phyloP scores from a whole-genome alignment of 2,329 filamentous ascomycete species.

The Sporothrix pallida region DNA sequence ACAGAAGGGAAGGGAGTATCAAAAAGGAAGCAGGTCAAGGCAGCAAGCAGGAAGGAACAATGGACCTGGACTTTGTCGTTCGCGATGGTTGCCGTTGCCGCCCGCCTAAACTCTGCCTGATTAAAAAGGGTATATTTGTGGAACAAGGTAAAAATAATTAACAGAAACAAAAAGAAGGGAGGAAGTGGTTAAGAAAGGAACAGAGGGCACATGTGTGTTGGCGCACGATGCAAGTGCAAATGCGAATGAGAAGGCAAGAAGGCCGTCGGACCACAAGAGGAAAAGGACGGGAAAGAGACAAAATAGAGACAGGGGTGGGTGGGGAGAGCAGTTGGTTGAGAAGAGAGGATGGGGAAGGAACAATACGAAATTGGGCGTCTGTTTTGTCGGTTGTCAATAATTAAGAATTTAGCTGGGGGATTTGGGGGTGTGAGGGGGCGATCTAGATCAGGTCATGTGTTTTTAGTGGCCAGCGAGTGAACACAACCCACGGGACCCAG shows the following conservation, averaged over 20 bases:
- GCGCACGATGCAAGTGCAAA: slow-evolving; percentile 17
- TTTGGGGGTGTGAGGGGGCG: slow-evolving; percentile 1
- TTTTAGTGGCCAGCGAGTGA: background rate
- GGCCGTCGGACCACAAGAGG: background rate
- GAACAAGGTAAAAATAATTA: background rate
- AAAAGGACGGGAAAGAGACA: slow-evolving; percentile 14
- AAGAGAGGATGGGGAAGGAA: slow-evolving; percentile 14
- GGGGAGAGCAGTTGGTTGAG: slow-evolving; percentile 23
- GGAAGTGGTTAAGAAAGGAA: background rate
- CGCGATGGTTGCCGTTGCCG: background rate
- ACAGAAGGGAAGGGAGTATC: slow-evolving; percentile 16
- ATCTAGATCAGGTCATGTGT: slow-evolving; percentile 30
- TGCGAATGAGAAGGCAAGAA: background rate
- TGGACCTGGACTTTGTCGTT: background rate
- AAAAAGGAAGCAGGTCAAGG: slow-evolving; percentile 13
- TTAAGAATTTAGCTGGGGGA: slow-evolving; percentile 14
- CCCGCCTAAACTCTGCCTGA: slow-evolving; percentile 6
- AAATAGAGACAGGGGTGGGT: background rate
- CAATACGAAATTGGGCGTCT: slow-evolving; percentile 31
- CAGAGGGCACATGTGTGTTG: background rate
- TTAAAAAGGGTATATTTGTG: slow-evolving; percentile 17
- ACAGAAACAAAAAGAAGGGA: background rate
- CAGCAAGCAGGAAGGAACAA: slow-evolving; percentile 1
- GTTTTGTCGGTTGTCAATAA: slow-evolving; percentile 31
- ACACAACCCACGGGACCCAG: background rate